Evolutionary conservation across 2,329 filamentous ascomycete genomes (phyloP).

Genomic region (Colletotrichum coccodes): DNA sequence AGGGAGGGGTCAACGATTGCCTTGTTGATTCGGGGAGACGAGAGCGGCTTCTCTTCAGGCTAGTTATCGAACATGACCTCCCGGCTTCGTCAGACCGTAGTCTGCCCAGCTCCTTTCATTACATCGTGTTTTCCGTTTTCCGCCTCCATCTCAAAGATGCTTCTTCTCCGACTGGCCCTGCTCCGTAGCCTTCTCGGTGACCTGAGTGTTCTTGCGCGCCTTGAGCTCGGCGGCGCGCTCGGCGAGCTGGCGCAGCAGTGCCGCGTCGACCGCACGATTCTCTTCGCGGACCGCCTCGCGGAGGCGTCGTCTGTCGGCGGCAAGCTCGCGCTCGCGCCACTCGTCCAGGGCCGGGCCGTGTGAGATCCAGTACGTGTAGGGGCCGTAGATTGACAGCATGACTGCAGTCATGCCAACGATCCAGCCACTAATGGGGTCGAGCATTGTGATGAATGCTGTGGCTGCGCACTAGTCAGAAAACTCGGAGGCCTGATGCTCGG

Average conservation of each 20-base stretch:
- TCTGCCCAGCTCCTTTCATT: neutral
- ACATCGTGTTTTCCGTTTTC: neutral
- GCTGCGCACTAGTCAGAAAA: neutral
- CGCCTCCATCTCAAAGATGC: neutral
- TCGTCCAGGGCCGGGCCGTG: neutral
- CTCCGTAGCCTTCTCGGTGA: neutral
- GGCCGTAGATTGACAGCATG: neutral
- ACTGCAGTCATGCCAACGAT: neutral
- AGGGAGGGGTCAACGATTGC: slow-evolving; percentile 64
- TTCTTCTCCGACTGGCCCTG: neutral
- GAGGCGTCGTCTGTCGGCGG: neutral
- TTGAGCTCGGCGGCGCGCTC: neutral
- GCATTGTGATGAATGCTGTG: neutral
- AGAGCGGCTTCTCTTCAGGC: neutral
- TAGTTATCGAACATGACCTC: neutral
- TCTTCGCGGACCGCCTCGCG: neutral
- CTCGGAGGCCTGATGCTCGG: no score
- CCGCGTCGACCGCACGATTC: neutral
- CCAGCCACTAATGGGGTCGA: neutral
- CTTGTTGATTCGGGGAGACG: slow-evolving; percentile 60
- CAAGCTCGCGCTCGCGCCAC: neutral
- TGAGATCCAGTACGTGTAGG: neutral
- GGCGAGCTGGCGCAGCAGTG: neutral
- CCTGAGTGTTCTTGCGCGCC: neutral
- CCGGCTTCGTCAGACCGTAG: neutral